Evolutionary conservation across 129 eudicot species (phyloP), one percentile per base, ranked within the genome.

Genomic region (Logfia minima): DNA sequence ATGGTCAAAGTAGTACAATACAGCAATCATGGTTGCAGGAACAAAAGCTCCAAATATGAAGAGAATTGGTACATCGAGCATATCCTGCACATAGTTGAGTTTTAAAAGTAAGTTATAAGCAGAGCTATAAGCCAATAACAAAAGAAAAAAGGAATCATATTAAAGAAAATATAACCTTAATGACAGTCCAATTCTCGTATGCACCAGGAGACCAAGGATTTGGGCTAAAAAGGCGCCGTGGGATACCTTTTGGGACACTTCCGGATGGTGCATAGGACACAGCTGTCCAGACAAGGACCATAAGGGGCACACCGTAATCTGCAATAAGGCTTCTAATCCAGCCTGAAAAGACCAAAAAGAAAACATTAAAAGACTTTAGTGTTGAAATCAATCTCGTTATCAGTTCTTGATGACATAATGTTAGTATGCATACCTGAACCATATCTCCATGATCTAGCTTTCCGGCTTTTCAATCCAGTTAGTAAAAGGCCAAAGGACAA

Each of bases 201-300:
- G 99, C 97, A 72, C 97, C 99, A 22, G 94, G 97, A 8, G 99
- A 87, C 99, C 99, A 94, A 0, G 97, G 99, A 74, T 91, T 91
- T 9, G 99, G 99, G 88, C 97, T 94, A 68, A 83, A 85, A 72
- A 94, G 97, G 13, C 97, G 93, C 43, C 96, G 76, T 11, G 99
- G 99, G 37, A 94, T 94, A 45, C 96, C 96, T 79, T 87, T 75
- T 52, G 99, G 97, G 29, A 94, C 92, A 77, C 77, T 85, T 78
- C 71, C 72, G 17, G 93, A 26, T 17, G 99, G 99, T 77, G 91
- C 91, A 68, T 94, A 94, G 56, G 99, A 91, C 51, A 86, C 72
- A 0, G 89, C 96, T 37, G 99, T 94, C 97, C 97, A 91, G 2
- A 91, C 85, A 76, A 94, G 78, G 78, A 94, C 97, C 99, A 94